Evolutionary conservation across 352 stramenopile genomes (phyloP).

Genomic region (Elongisporangium prolatum): DNA sequence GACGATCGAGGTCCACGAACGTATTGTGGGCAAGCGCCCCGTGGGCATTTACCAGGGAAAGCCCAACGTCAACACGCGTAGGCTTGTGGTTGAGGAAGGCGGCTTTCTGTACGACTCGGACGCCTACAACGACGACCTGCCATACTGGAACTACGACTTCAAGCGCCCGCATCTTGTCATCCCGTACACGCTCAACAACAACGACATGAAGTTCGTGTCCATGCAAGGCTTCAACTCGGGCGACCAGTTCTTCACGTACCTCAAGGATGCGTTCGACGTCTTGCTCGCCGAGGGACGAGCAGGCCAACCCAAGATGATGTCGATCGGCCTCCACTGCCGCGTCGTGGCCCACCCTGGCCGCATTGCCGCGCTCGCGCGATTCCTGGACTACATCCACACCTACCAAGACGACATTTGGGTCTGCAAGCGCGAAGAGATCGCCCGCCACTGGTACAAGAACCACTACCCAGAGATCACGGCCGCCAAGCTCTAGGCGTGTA

Average conservation of each 20-base stretch:
- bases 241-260: slow-evolving; percentile 91
- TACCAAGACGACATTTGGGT: slow-evolving; percentile 91
- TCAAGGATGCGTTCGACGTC: slow-evolving; percentile 90
- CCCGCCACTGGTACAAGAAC: slow-evolving; percentile 92
- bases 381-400: slow-evolving; percentile 91
- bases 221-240: slow-evolving; percentile 90
- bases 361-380: slow-evolving; percentile 88
- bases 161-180: slow-evolving; percentile 92
- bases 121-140: slow-evolving; percentile 94
- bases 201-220: slow-evolving; percentile 96
- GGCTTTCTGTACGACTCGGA: slow-evolving; percentile 96
- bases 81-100: slow-evolving; percentile 89
- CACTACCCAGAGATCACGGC: slow-evolving; percentile 50
- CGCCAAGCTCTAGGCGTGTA: slow-evolving; percentile 34
- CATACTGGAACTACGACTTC: slow-evolving; percentile 92
- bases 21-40: slow-evolving; percentile 85
- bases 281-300: slow-evolving; percentile 85
- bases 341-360: slow-evolving; percentile 86
- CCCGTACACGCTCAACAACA: slow-evolving; percentile 94
- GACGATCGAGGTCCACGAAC: slow-evolving; percentile 89
- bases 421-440: slow-evolving; percentile 92
- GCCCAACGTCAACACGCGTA: slow-evolving; percentile 90
- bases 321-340: slow-evolving; percentile 91
- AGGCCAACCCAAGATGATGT: slow-evolving; percentile 94
- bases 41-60: slow-evolving; percentile 96